These are phyloP conservation scores for Dillenia suffruticosa DNA, from an alignment of 164 flowering plant species.

Conservation along the genomic window DNA sequence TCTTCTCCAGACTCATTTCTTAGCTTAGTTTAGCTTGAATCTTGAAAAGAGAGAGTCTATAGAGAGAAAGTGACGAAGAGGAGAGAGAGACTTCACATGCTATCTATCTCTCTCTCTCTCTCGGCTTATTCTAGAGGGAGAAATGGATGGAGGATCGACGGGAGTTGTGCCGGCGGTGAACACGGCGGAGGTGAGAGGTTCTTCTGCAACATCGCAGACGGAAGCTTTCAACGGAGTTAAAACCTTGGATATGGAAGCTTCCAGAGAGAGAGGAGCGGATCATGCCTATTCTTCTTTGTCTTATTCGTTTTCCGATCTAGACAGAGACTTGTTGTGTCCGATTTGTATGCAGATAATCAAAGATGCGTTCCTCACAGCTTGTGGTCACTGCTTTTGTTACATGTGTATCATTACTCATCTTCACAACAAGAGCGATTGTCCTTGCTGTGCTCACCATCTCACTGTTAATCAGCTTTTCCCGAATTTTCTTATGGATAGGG, in stretches of 20 bases:
- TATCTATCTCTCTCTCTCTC: no score
- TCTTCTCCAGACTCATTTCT: no score
- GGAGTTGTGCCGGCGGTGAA: conserved; percentile 70
- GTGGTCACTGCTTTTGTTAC: conserved; percentile 97
- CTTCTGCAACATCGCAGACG: conserved; percentile 13
- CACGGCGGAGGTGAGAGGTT: conserved; percentile 24
- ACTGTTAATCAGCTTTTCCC: conserved; percentile 71
- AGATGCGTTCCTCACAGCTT: conserved; percentile 88
- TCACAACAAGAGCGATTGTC: conserved; percentile 86
- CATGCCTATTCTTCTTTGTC: no score
- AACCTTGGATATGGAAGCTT: conserved; percentile 4
- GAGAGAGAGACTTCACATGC: no score
- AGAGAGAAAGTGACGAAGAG: no score
- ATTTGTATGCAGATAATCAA: conserved; percentile 94
- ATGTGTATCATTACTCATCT: conserved; percentile 94
- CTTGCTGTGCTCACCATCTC: conserved; percentile 75
- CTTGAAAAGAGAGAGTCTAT: no score
- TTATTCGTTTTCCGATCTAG: conserved; percentile 26
- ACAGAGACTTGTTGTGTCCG: conserved; percentile 80
- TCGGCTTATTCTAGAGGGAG: no score
- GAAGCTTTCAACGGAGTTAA: conserved; percentile 1
- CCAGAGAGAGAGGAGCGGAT: background rate
- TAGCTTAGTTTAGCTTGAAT: no score
- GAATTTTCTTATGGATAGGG: conserved; percentile 86
- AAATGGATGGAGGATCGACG: conserved; percentile 38